Percentiles rank a stretch among this genome's conserved stretches.
These are phyloP conservation scores for Leccinum ochraceum DNA, from an alignment of 768 basidiomycete species.

Conservation along the genomic window DNA sequence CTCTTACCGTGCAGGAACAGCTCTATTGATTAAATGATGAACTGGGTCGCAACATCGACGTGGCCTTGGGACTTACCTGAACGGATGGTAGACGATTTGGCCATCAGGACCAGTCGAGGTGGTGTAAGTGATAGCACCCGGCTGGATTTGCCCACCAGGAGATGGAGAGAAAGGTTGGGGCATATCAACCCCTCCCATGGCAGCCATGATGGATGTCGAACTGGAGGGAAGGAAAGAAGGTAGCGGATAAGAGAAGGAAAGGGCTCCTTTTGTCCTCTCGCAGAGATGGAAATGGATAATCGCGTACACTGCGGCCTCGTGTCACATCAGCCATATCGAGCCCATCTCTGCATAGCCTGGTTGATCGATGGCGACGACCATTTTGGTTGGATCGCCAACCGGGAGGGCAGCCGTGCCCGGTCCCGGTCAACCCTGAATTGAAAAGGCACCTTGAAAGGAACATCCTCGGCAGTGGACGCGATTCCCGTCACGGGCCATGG, in stretches of 20 bases:
- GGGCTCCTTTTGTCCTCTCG: constrained; percentile 24
- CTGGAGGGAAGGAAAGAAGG: constrained; percentile 15
- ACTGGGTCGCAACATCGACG: constrained; percentile 6
- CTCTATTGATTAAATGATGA: constrained; percentile 43
- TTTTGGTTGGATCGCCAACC: not conserved
- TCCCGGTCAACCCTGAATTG: not conserved
- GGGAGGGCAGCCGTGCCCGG: not conserved
- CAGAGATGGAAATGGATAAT: constrained; percentile 14
- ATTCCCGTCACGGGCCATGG: not conserved
- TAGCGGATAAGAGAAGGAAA: not conserved
- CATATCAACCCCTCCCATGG: constrained; percentile 27
- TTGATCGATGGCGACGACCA: constrained; percentile 6
- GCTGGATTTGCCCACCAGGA: constrained; percentile 47
- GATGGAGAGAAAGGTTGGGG: constrained; percentile 34
- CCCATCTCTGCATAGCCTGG: constrained; percentile 24
- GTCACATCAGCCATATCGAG: constrained; percentile 32
- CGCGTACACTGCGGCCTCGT: constrained; percentile 29
- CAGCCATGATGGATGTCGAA: constrained; percentile 26
- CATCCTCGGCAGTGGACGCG: not conserved
- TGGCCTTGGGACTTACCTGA: constrained; percentile 52
- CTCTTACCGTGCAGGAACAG: constrained; percentile 69
- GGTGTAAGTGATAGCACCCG: constrained; percentile 75
- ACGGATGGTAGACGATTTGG: constrained; percentile 63
- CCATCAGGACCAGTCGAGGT: constrained; percentile 66
- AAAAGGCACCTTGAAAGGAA: not conserved